Base-by-base conservation (phyloP, 1,284 basidiomycete genomes). In the Xanthoconium separans region DNA sequence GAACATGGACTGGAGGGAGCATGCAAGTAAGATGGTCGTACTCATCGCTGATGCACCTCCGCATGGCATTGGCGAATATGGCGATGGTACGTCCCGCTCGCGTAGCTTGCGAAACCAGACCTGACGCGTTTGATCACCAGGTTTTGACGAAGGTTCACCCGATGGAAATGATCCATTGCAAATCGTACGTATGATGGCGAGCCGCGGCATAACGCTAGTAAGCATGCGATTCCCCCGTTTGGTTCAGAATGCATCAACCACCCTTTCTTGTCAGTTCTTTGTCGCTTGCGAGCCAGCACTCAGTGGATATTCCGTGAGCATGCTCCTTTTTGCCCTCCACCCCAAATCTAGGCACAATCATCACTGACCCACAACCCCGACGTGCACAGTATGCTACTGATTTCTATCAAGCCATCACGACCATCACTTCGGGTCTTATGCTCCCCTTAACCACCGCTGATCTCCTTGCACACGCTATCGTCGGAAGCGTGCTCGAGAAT, bases 271-370 rank as follows among this genome's bases (percentile, higher is more conserved):
- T 40, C 61, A 95, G 93, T 96, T 97, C 75, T 95, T 97, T 70
- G 95, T 99, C 18, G 96, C 97, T 30, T 99, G 96, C 74, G 96
- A 99, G 73, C 96, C 97, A 50, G 96, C 95, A 3, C 78, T 98
- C 53, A 96, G 93, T 57, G 93, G 93, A 48, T 96, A 96, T 69
- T 89, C 87, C 52, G 92, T 93, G 65, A 70, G 88, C 70, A 43
- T 24, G 47, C 22, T 33, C 34, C 30, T 40, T 31, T 43, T 45
- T 55, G 42, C 46, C 56, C 57, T 57, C 55, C 58, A 36, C 58
- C 56, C 10, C 10, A 39, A 39, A 12, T 45, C 50, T 51, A 40
- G 39, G 47, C 29, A 46, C 31, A 6, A 27, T 27, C 27, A 29
- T 12, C 7, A 20, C 58, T 69, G 56, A 69, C 54, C 58, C 58